Percentiles rank a stretch among this genome's conserved stretches.
Evolutionary conservation across 2,329 filamentous ascomycete species (phyloP).

Genomic region (Corinectria fuckeliana): DNA sequence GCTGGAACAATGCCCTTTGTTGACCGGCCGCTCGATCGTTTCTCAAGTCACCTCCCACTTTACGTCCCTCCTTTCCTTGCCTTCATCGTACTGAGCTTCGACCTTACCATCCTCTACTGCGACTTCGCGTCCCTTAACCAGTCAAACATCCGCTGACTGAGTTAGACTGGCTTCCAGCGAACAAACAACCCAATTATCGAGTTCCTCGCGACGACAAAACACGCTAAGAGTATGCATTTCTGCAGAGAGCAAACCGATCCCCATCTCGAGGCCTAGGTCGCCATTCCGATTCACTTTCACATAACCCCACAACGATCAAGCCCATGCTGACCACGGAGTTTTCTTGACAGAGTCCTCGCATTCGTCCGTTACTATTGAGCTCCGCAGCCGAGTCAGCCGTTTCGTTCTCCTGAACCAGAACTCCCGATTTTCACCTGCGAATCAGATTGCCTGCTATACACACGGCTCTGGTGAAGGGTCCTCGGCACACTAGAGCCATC

Average conservation of each 20-base stretch:
- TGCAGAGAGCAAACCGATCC: neutral
- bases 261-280: neutral
- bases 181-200: neutral
- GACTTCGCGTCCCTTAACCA: neutral
- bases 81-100: neutral
- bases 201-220: neutral
- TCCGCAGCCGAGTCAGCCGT: neutral
- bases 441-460: slow-evolving; percentile 7
- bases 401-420: neutral
- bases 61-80: slow-evolving; percentile 1
- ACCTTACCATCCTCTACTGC: slow-evolving; percentile 2
- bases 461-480: neutral
- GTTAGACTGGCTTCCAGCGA: neutral
- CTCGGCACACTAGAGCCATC: slow-evolving; percentile 15
- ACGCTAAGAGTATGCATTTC: neutral
- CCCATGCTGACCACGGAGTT: slow-evolving; percentile 20
- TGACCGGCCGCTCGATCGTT: neutral
- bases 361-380: neutral
- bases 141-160: neutral
- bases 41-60: neutral
- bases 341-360: neutral
- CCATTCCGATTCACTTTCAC: neutral
- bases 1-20: neutral
- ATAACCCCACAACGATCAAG: neutral
- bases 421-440: neutral